Base-by-base conservation (phyloP, 164 flowering plant genomes). In the Hamamelis virginiana region DNA sequence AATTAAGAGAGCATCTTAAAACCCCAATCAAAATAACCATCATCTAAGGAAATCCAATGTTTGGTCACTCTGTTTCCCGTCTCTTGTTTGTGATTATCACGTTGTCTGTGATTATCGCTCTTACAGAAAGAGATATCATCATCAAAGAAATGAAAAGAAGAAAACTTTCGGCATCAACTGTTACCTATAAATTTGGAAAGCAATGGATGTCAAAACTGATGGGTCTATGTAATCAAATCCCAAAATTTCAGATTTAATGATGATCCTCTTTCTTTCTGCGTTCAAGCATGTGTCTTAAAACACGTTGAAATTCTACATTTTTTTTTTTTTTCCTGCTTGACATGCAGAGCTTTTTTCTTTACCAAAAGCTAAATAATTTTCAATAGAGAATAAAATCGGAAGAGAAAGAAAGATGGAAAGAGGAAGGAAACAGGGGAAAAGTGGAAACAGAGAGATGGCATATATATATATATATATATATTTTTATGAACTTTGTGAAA, bases 361-460 rank as follows among this genome's bases (percentile, higher is more conserved):
- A 15, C 47, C 33, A 69, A 74, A 77, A 75, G 66, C 63, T 65
- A 71, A 62, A 45, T 38, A 53, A 69, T 66, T 71, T 72, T 72
- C 26, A n/a, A 58, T 5, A 15, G 53, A 2, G 21, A 69, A 18
- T 16, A 56, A 28, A 46, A 52, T 13, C 10, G 46, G 57, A 59
- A 64, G 75, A 43, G 50, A 26, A 60, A 56, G 26, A 33, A 22
- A 38, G 48, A 47, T 38, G 61, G 64, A 61, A 28, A 66, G 41
- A 55, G 64, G 53, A 43, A 38, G 59, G 64, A n/a, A 50, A 66
- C 33, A 28, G 45, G 28, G 43, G 51, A 59, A 22, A 56, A 65
- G 61, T 62, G 46, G 16, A 50, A 52, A 25, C 50, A 62, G 41
- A 33, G 41, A 33, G 41, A 33, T 33, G 16, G 51, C 33, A 63